These are phyloP conservation scores for Starmerella apis DNA, from an alignment of 805 yeast species.

Conservation along the genomic window DNA sequence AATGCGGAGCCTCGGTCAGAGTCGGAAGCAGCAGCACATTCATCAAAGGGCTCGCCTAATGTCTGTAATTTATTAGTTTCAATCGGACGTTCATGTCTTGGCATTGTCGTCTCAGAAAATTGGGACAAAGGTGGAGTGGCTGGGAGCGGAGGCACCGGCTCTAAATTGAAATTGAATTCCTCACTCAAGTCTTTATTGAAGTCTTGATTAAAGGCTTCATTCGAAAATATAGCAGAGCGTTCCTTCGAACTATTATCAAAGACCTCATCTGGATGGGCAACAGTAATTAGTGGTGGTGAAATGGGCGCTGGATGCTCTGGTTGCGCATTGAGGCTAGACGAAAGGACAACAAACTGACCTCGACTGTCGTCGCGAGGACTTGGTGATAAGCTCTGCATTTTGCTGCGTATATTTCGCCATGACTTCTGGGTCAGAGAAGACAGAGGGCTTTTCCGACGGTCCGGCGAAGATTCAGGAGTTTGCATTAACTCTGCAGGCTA, in stretches of 20 bases:
- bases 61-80: no score
- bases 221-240: no score
- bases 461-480: constrained; percentile 4
- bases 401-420: constrained; percentile 13
- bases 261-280: not conserved
- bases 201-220: no score
- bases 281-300: not conserved
- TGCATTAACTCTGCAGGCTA: not conserved
- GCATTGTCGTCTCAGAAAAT: not conserved
- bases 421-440: constrained; percentile 10
- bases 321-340: not conserved
- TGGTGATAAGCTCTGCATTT: not conserved
- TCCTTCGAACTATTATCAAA: not conserved
- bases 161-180: no score
- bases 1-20: constrained; percentile 28
- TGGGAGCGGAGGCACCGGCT: not conserved
- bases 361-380: not conserved
- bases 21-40: not conserved
- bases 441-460: constrained; percentile 7
- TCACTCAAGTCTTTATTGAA: no score
- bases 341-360: constrained; percentile 1
- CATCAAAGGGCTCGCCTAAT: constrained; percentile 10
- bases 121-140: not conserved
- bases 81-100: not conserved
- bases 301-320: not conserved